phyloP scores from a whole-genome alignment of 208 protist genomes.

The Acanthamoeba culbertsoni region DNA sequence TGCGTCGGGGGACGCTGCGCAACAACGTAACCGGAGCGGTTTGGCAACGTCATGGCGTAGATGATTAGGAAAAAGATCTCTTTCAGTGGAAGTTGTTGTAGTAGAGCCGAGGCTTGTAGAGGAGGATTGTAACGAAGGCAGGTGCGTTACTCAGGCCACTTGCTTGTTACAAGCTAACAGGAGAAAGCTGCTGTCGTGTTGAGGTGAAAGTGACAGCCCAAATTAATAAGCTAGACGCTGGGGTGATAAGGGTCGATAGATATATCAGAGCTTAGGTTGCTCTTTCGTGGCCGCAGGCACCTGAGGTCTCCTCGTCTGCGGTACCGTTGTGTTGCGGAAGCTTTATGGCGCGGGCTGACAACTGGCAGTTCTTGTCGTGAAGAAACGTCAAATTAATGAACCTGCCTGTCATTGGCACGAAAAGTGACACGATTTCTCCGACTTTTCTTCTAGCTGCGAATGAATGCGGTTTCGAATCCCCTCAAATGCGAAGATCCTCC shows the following conservation, averaged over 20 bases:
- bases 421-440: not conserved
- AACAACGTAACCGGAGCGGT: not conserved
- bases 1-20: not conserved
- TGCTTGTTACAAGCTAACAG: too few species aligned
- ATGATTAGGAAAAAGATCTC: not conserved
- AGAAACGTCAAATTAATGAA: not conserved
- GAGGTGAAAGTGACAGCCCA: too few species aligned
- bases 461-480: not conserved
- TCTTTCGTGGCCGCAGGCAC: too few species aligned
- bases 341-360: not conserved
- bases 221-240: too few species aligned
- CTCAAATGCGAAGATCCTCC: not conserved
- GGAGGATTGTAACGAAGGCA: not conserved
- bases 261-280: too few species aligned
- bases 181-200: too few species aligned
- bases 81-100: not conserved
- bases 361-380: too few species aligned
- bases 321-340: too few species aligned
- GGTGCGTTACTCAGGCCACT: too few species aligned
- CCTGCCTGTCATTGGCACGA: not conserved
- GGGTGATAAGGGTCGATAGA: too few species aligned
- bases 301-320: too few species aligned
- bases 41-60: constrained; percentile 12
- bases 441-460: not conserved
- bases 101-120: not conserved